Conservation (phyloP, 768 basidiomycete genomes). For the Sarcomyxa edulis region DNA sequence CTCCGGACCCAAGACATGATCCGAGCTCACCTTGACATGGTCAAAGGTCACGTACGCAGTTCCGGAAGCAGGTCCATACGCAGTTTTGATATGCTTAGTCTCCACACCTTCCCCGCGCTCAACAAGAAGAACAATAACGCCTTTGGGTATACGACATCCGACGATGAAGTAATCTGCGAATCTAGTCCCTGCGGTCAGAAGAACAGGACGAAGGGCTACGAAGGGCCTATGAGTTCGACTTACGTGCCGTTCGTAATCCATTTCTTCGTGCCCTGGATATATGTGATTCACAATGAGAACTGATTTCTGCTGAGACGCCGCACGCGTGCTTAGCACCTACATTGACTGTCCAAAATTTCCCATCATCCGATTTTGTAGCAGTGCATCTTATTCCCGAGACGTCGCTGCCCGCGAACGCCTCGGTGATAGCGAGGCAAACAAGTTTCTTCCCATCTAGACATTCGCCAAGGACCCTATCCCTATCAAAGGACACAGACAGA, state of each 20-base stretch:
- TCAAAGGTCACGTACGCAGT: conserved; percentile 22
- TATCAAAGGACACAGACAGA: no score
- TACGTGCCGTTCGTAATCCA: conserved; percentile 22
- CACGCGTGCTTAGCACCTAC: neutral
- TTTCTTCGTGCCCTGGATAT: conserved; percentile 37
- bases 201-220: conserved; percentile 50
- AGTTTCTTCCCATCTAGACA: conserved; percentile 61
- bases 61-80: conserved; percentile 62
- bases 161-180: conserved; percentile 43
- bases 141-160: conserved; percentile 47
- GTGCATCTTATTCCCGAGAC: conserved; percentile 58
- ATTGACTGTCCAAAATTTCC: conserved; percentile 63
- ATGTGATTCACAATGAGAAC: neutral
- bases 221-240: no score
- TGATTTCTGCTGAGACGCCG: no score
- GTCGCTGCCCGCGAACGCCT: conserved; percentile 71
- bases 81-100: conserved; percentile 20
- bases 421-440: conserved; percentile 71
- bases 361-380: conserved; percentile 60
- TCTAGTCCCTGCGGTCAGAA: conserved; percentile 3
- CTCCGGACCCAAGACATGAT: conserved; percentile 60
- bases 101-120: conserved; percentile 16
- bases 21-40: conserved; percentile 39
- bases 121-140: conserved; percentile 14
- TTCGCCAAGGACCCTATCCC: conserved; percentile 41